phyloP scores from a whole-genome alignment of 768 basidiomycete species.

The Tylopilus plumbeoviolaceoides region DNA sequence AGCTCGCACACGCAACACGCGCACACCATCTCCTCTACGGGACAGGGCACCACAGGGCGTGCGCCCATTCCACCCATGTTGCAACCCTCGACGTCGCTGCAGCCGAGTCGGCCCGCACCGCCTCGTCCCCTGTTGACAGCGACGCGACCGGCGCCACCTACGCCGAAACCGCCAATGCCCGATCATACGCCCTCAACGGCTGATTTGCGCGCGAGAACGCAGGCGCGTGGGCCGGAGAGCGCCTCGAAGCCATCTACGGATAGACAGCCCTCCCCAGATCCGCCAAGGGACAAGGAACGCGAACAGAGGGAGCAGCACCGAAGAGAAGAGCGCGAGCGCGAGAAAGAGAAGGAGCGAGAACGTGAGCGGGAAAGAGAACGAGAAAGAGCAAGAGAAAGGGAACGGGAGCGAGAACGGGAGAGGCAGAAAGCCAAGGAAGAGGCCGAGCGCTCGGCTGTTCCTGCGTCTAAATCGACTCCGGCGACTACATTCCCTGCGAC shows the following conservation, averaged over 20 bases:
- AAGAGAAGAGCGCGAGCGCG: conserved; percentile 33
- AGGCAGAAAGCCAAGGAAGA: conserved; percentile 29
- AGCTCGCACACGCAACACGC: conserved; percentile 42
- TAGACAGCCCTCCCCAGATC: conserved; percentile 39
- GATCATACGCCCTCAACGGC: conserved; percentile 59
- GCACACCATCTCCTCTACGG: conserved; percentile 37
- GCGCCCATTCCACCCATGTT: conserved; percentile 24
- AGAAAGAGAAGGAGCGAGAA: conserved; percentile 34
- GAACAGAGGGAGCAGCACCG: conserved; percentile 38
- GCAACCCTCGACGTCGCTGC: conserved; percentile 36
- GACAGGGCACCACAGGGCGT: conserved; percentile 25
- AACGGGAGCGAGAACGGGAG: conserved; percentile 22
- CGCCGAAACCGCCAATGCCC: conserved; percentile 37
- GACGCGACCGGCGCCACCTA: conserved; percentile 50
- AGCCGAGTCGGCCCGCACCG: conserved; percentile 64
- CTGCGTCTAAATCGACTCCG: conserved; percentile 41
- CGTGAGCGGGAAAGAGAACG: conserved; percentile 24
- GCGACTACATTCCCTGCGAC: conserved; percentile 42
- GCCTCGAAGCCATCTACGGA: conserved; percentile 30
- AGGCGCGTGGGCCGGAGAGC: conserved; percentile 45
- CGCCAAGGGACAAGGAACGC: conserved; percentile 35
- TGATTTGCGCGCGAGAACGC: conserved; percentile 62
- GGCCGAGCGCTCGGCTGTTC: conserved; percentile 37
- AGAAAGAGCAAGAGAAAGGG: conserved; percentile 19
- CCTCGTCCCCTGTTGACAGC: conserved; percentile 60